A percentile compares a stretch with the other conserved stretches of the same genome.
These are phyloP conservation scores for Coniochaeta sp. DNA, from an alignment of 2,329 filamentous ascomycete species.

Conservation along the genomic window DNA sequence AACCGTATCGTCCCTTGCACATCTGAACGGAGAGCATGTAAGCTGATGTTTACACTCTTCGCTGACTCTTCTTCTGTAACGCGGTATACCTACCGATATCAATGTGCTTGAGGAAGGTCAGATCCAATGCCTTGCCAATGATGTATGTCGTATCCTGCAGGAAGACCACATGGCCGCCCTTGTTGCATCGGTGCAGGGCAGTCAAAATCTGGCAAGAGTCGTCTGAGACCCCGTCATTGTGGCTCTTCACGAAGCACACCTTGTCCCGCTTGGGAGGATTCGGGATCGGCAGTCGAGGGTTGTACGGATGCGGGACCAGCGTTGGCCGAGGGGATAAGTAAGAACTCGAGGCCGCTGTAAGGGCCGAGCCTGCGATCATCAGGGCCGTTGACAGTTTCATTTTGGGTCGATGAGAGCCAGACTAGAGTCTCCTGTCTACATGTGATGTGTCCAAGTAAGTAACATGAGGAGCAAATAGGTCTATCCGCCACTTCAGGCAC, in stretches of 20 bases:
- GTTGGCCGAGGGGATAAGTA: slow-evolving; percentile 10
- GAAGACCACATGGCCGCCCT: slow-evolving; percentile 53
- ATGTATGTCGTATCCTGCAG: slow-evolving; percentile 45
- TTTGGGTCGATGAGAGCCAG: too few relatives aligned
- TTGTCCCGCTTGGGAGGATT: slow-evolving; percentile 25
- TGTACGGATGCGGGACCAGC: slow-evolving; percentile 11
- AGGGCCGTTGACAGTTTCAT: too few relatives aligned
- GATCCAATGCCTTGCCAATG: slow-evolving; percentile 54
- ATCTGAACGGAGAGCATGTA: too few relatives aligned
- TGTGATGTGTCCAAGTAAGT: too few relatives aligned
- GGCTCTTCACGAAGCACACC: slow-evolving; percentile 48
- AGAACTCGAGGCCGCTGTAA: too few relatives aligned
- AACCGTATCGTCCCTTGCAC: slow-evolving; percentile 39
- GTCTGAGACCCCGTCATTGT: slow-evolving; percentile 28
- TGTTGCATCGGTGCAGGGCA: slow-evolving; percentile 47
- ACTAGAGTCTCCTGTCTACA: too few relatives aligned
- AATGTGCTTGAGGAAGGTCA: slow-evolving; percentile 53
- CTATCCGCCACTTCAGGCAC: too few relatives aligned
- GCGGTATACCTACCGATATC: slow-evolving; percentile 33
- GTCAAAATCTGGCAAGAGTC: slow-evolving; percentile 25
- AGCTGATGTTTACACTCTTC: too few relatives aligned
- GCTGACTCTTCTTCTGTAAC: too few relatives aligned
- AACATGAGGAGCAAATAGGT: too few relatives aligned
- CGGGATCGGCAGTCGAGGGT: slow-evolving; percentile 19
- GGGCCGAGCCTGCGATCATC: too few relatives aligned